phyloP scores from a whole-genome alignment of 2,329 filamentous ascomycete species.

The Diaporthe capsici region DNA sequence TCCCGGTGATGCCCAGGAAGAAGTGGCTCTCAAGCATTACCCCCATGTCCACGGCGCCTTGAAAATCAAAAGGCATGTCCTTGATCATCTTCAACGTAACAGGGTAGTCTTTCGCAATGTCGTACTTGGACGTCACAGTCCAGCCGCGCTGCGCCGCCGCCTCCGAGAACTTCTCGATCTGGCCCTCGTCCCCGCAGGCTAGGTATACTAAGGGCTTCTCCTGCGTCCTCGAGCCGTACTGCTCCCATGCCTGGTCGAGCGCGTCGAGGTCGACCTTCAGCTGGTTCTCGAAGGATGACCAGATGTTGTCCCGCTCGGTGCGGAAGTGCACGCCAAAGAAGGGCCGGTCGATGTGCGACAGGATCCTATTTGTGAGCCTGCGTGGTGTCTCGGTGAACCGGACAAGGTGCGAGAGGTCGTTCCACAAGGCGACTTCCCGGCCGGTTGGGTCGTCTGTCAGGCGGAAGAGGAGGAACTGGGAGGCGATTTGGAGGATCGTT shows the following conservation, averaged over 20 bases:
- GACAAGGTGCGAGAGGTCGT: constrained; percentile 50
- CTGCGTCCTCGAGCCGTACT: constrained; percentile 42
- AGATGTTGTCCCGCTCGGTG: constrained; percentile 54
- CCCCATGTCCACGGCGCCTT: constrained; percentile 50
- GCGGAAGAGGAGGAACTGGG: constrained; percentile 52
- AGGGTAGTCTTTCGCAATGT: constrained; percentile 44
- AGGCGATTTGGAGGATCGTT: constrained; percentile 49
- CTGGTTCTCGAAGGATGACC: constrained; percentile 53
- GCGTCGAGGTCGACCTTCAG: constrained; percentile 52
- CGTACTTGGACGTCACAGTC: constrained; percentile 54
- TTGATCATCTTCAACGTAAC: constrained; percentile 44
- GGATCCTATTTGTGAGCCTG: constrained; percentile 45
- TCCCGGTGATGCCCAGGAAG: constrained; percentile 49
- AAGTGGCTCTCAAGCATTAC: constrained; percentile 49
- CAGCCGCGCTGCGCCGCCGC: constrained; percentile 51
- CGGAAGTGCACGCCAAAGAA: constrained; percentile 55
- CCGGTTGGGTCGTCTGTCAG: constrained; percentile 54
- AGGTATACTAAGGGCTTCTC: constrained; percentile 51
- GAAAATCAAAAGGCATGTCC: constrained; percentile 49
- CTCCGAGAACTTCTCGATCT: constrained; percentile 49
- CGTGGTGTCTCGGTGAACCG: constrained; percentile 50
- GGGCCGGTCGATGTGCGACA: constrained; percentile 46
- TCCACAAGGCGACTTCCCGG: constrained; percentile 52
- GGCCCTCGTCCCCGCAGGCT: constrained; percentile 52
- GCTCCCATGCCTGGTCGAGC: constrained; percentile 51